Evolutionary conservation across 495 filamentous ascomycete species (phyloP).

Genomic region (Xylaria grammica): DNA sequence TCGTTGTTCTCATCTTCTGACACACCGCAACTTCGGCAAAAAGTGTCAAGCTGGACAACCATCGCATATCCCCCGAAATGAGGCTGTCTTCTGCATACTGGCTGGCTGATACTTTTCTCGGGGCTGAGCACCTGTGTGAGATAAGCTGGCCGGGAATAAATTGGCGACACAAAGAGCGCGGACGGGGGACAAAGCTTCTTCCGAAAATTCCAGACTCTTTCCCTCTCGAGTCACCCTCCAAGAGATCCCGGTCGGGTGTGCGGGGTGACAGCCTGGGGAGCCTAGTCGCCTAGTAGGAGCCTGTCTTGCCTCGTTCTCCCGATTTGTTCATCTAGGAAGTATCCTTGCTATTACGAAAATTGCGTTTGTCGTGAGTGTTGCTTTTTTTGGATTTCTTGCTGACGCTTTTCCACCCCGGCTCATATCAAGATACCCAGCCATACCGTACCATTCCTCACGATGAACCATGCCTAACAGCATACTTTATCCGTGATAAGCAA

Average conservation of each 20-base stretch:
- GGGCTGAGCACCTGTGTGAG: conserved; percentile 8
- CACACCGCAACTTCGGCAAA: conserved; percentile 16
- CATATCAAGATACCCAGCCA: background rate
- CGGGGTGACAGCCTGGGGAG: conserved; percentile 25
- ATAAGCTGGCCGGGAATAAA: conserved; percentile 1
- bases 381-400: conserved; percentile 19
- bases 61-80: conserved; percentile 15
- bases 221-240: conserved; percentile 17
- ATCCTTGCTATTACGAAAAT: conserved; percentile 13
- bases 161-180: background rate
- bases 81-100: conserved; percentile 21
- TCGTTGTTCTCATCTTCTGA: background rate
- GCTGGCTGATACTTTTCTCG: conserved; percentile 8
- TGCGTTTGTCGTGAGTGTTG: conserved; percentile 20
- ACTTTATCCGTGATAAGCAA: background rate
- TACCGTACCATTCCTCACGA: background rate
- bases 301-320: conserved; percentile 9
- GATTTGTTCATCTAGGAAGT: conserved; percentile 17
- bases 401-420: background rate
- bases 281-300: conserved; percentile 13
- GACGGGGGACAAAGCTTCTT: conserved; percentile 1
- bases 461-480: background rate
- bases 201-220: conserved; percentile 26
- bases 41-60: background rate
- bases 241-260: conserved; percentile 10